These are phyloP conservation scores for Nigrospora osmanthi DNA, from an alignment of 2,329 filamentous ascomycete genomes.

Conservation along the genomic window DNA sequence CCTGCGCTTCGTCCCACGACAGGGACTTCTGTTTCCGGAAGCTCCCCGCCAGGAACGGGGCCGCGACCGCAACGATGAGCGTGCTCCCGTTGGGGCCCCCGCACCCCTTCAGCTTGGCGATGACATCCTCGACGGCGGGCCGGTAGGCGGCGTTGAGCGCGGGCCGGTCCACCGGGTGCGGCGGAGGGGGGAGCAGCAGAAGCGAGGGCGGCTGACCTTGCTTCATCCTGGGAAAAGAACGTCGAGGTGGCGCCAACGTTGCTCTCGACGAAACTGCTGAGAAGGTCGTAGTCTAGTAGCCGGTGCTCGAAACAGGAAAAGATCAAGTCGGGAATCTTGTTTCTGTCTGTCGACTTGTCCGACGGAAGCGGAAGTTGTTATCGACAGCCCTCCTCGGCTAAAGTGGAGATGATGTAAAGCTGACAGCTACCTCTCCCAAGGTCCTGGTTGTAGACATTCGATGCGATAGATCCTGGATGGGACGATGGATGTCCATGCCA, in stretches of 20 bases:
- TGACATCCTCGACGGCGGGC: conserved; percentile 45
- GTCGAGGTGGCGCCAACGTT: too few relatives aligned
- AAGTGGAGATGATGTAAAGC: neutral
- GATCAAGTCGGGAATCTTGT: too few relatives aligned
- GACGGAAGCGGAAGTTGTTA: neutral
- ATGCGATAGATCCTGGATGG: too few relatives aligned
- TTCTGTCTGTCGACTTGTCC: too few relatives aligned
- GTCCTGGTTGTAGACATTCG: too few relatives aligned
- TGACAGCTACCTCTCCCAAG: too few relatives aligned
- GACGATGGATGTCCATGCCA: too few relatives aligned
- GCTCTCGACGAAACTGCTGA: neutral
- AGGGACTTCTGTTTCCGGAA: conserved; percentile 41
- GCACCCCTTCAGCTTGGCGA: conserved; percentile 37
- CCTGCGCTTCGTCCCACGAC: conserved; percentile 62
- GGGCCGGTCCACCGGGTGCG: conserved; percentile 41
- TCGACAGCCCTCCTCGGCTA: neutral
- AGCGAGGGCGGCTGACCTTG: conserved; percentile 34
- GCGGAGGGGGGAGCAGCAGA: conserved; percentile 57
- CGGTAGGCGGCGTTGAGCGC: conserved; percentile 53
- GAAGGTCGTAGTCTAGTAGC: neutral
- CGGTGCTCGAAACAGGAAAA: too few relatives aligned
- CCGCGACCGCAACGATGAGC: conserved; percentile 47
- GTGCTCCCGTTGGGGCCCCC: conserved; percentile 21
- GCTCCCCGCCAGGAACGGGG: conserved; percentile 26
- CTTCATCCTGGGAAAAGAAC: neutral